These are phyloP conservation scores for Sphagnum tenellum DNA, from an alignment of 225 moss, liverwort and hornwort genomes.

Conservation along the genomic window DNA sequence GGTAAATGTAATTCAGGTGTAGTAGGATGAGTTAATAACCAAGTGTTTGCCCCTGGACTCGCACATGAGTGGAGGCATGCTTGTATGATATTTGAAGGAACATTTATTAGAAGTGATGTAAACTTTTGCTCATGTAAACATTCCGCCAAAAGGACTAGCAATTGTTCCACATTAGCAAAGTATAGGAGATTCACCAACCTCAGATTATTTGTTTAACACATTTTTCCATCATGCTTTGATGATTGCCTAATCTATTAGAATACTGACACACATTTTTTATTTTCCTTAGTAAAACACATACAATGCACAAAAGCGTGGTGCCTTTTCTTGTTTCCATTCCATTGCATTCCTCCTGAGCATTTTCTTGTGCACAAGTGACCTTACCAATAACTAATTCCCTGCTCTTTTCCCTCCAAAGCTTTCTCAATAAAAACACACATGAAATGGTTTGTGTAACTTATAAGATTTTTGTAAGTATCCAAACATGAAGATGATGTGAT, in stretches of 20 bases:
- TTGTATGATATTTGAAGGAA: no score
- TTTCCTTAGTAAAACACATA: slow-evolving; percentile 81
- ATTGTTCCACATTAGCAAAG: slow-evolving; percentile 93
- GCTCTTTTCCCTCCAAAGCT: slow-evolving; percentile 7
- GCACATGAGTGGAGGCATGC: slow-evolving; percentile 76
- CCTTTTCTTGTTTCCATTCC: slow-evolving; percentile 13
- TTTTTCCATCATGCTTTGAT: slow-evolving; percentile 93
- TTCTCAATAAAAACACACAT: slow-evolving; percentile 54
- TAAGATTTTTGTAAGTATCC: no score
- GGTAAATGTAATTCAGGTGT: no score
- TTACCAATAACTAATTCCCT: no score
- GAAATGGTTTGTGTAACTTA: no score
- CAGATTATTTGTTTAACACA: slow-evolving; percentile 67
- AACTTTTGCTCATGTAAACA: no score
- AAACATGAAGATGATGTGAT: no score
- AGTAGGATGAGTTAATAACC: no score
- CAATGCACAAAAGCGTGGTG: slow-evolving; percentile 71
- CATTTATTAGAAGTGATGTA: no score
- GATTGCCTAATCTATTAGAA: slow-evolving; percentile 85
- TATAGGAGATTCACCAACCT: slow-evolving; percentile 85
- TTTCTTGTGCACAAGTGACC: no score
- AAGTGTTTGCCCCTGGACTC: no score
- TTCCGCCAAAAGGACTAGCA: slow-evolving; percentile 79
- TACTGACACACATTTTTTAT: slow-evolving; percentile 76
- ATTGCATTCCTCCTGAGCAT: no score